Evolutionary conservation across 345 rosid species (phyloP), one percentile per base, ranked within the genome.

Genomic region (Erysimum cheiranthoides): DNA sequence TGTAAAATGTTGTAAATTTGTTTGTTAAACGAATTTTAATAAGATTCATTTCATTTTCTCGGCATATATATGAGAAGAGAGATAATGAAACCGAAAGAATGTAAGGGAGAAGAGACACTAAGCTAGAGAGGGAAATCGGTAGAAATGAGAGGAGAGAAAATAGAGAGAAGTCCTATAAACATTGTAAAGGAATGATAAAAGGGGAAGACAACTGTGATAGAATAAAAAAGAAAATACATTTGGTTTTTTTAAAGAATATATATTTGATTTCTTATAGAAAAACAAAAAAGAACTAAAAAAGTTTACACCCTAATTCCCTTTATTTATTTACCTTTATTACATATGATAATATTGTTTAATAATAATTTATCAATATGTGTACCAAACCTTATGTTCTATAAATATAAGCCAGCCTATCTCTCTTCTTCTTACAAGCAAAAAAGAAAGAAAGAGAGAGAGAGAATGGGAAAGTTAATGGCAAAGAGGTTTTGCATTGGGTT

Each of bases 401-500:
- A 64, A 25, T 70, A 73, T 28, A 73, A 60, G 77, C 73, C 74
- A 73, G 16, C 69, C 73, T 57, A 53, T 66, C 25, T 73, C 52
- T 60, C 45, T 66, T 49, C 57, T 25, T 72, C 77, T 17, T 50
- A 49, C 59, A 54, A 73, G 51, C 43, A 14, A 34, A 31, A 57
- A 17, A 10, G 13, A 47, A 11, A 34, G 40, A 42, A 2, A 49
- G 17, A 34, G 13, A 17, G 32, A 21, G 21, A 13, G 56, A 79
- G 80, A 70, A 90, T 86, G 95, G 85, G 88, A 52, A 90, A 85
- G 79, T 75, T 93, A 73, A 84, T 84, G 86, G 83, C 95, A 46
- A 93, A 86, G 86, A 87, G 82, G 80, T 88, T 90, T 60, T 83
- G 86, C 83, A 82, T 89, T 51, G 89, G 84, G 83, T 79, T 89